These are phyloP conservation scores for Linderina pennispora DNA, from an alignment of 192 early-diverging fungal species.

Conservation along the genomic window DNA sequence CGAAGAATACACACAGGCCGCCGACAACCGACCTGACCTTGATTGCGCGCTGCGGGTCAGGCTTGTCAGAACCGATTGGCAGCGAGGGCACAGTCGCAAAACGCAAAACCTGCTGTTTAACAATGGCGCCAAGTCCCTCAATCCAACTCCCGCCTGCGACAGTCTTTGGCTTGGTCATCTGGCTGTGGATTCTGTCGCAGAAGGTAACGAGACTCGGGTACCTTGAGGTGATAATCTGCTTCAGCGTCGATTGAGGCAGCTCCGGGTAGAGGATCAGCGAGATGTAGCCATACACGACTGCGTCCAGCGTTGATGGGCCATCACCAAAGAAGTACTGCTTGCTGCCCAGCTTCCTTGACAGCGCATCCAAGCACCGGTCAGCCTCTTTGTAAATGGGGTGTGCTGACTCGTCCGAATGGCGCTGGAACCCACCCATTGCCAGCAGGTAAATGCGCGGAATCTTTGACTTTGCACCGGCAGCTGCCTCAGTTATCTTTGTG, in stretches of 20 bases:
- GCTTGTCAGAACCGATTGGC: background rate
- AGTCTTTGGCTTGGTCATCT: constrained; percentile 11
- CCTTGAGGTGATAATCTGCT: constrained; percentile 4
- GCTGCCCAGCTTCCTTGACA: constrained; percentile 67
- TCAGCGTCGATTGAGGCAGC: constrained; percentile 50
- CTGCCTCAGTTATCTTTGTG: background rate
- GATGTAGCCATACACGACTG: constrained; percentile 77
- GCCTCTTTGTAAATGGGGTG: constrained; percentile 66
- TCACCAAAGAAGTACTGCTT: constrained; percentile 81
- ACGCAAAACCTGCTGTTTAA: constrained; percentile 11
- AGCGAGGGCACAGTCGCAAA: background rate
- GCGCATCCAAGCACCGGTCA: constrained; percentile 54
- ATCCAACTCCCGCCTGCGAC: constrained; percentile 13
- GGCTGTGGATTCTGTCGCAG: constrained; percentile 30
- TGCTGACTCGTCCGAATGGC: constrained; percentile 37
- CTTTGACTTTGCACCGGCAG: constrained; percentile 6
- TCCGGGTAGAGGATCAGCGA: constrained; percentile 71
- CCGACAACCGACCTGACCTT: constrained; percentile 14
- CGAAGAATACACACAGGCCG: constrained; percentile 26
- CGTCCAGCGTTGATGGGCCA: constrained; percentile 71
- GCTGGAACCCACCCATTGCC: constrained; percentile 40
- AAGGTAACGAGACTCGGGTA: constrained; percentile 23
- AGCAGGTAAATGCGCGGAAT: constrained; percentile 23
- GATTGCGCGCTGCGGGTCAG: constrained; percentile 10
- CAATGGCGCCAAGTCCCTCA: constrained; percentile 6